Conservation (phyloP, 2,329 filamentous ascomycete species). For the Phaeoacremonium minimum region DNA sequence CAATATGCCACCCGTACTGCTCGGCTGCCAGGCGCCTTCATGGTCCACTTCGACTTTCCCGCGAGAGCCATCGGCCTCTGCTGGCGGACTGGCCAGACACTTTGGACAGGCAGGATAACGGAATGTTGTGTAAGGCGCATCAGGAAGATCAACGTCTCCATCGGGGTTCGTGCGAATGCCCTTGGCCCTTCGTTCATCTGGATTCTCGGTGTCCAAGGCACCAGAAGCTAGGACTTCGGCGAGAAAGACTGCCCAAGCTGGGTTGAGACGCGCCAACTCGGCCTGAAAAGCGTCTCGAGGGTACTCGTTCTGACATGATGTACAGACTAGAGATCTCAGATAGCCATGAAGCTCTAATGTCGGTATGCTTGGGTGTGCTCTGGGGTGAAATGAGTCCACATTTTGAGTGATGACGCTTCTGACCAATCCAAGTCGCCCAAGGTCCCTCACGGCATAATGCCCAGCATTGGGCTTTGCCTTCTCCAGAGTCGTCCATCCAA, state of each 20-base stretch:
- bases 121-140: slow-evolving; percentile 84
- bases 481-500: slow-evolving; percentile 83
- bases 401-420: slow-evolving; percentile 87
- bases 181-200: slow-evolving; percentile 58
- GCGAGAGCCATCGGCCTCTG: slow-evolving; percentile 46
- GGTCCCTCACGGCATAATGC: slow-evolving; percentile 71
- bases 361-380: slow-evolving; percentile 67
- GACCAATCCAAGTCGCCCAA: slow-evolving; percentile 70
- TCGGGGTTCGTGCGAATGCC: slow-evolving; percentile 87
- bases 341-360: slow-evolving; percentile 91
- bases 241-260: slow-evolving; percentile 77
- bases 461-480: slow-evolving; percentile 75
- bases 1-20: slow-evolving; percentile 70
- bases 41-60: slow-evolving; percentile 64
- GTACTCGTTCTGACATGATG: slow-evolving; percentile 70
- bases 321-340: slow-evolving; percentile 75
- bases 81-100: slow-evolving; percentile 64
- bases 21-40: slow-evolving; percentile 73
- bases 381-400: slow-evolving; percentile 88
- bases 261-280: slow-evolving; percentile 74
- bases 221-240: slow-evolving; percentile 67
- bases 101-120: slow-evolving; percentile 84
- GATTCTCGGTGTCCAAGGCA: slow-evolving; percentile 74
- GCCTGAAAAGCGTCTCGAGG: slow-evolving; percentile 71
- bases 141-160: slow-evolving; percentile 86